Conservation (phyloP, 2,329 filamentous ascomycete genomes). For the Periglandula ipomoeae region DNA sequence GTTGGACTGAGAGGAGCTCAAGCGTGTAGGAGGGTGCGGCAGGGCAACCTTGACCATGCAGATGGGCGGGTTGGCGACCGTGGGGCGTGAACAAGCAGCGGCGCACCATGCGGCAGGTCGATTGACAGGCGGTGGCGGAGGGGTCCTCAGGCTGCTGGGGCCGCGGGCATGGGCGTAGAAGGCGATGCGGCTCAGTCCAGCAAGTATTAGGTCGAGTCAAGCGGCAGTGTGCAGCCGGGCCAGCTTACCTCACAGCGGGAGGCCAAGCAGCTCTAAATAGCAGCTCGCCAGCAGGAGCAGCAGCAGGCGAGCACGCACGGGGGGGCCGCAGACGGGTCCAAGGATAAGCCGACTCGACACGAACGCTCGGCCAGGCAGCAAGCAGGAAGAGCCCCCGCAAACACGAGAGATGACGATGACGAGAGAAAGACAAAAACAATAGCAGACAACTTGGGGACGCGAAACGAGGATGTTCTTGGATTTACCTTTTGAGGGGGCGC, state of each 20-base stretch:
- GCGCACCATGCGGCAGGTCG: too few relatives aligned
- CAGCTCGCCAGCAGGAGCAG: not conserved
- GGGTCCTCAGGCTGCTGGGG: not conserved
- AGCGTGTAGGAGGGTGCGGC: slow-evolving; percentile 31
- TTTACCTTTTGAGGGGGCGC: slow-evolving; percentile 10
- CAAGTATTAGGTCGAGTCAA: too few relatives aligned
- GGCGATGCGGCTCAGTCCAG: slow-evolving; percentile 1
- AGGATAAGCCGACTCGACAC: not conserved
- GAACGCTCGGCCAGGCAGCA: not conserved
- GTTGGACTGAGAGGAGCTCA: slow-evolving; percentile 39
- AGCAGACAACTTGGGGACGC: not conserved
- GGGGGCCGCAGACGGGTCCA: not conserved
- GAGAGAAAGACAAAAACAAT: not conserved
- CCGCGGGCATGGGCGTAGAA: not conserved
- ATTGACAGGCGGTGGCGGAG: slow-evolving; percentile 10
- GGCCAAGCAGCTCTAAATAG: too few relatives aligned
- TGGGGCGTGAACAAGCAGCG: too few relatives aligned
- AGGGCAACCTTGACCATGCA: slow-evolving; percentile 38
- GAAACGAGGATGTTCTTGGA: not conserved
- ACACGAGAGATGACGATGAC: slow-evolving; percentile 3
- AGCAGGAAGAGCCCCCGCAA: slow-evolving; percentile 7
- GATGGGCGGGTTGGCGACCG: slow-evolving; percentile 33
- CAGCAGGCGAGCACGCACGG: not conserved
- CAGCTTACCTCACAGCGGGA: too few relatives aligned
- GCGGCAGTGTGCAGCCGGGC: too few relatives aligned